Evolutionary conservation across 805 yeast species (phyloP).

Genomic region (Wickerhamiella vanderwaltii): DNA sequence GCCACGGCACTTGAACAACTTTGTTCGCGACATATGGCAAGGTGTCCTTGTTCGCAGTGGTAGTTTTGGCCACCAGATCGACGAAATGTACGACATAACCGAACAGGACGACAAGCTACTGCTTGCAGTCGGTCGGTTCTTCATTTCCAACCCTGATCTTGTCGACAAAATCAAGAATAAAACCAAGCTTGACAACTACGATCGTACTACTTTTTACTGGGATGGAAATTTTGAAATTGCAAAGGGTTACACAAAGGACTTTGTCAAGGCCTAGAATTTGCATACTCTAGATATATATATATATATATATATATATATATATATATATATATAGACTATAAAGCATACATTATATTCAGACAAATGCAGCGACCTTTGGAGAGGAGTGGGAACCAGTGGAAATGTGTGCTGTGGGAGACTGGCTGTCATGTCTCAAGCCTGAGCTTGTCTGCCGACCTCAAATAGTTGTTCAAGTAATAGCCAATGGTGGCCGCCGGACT

Average conservation of each 20-base stretch:
- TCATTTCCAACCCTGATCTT: slow-evolving; percentile 46
- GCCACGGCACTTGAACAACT: slow-evolving; percentile 14
- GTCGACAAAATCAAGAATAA: slow-evolving; percentile 34
- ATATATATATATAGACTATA: no score
- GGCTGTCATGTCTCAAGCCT: no score
- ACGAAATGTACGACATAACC: slow-evolving; percentile 14
- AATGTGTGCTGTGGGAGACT: no score
- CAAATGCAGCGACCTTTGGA: no score
- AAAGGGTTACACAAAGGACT: slow-evolving; percentile 30
- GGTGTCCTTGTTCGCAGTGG: slow-evolving; percentile 21
- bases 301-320: no score
- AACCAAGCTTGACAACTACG: slow-evolving; percentile 33
- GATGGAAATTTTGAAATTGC: slow-evolving; percentile 21
- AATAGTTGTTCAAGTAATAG: no score
- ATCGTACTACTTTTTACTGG: slow-evolving; percentile 39
- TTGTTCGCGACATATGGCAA: slow-evolving; percentile 18
- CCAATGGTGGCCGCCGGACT: no score
- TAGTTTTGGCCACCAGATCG: slow-evolving; percentile 14
- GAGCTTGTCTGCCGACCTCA: no score
- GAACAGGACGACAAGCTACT: slow-evolving; percentile 22
- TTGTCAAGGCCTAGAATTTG: no score
- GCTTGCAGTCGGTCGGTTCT: slow-evolving; percentile 38
- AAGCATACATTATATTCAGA: no score
- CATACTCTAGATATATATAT: no score
- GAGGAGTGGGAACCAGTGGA: no score